These are phyloP conservation scores for Dunaliella primolecta DNA, from an alignment of 139 green algal genomes.

Conservation along the genomic window DNA sequence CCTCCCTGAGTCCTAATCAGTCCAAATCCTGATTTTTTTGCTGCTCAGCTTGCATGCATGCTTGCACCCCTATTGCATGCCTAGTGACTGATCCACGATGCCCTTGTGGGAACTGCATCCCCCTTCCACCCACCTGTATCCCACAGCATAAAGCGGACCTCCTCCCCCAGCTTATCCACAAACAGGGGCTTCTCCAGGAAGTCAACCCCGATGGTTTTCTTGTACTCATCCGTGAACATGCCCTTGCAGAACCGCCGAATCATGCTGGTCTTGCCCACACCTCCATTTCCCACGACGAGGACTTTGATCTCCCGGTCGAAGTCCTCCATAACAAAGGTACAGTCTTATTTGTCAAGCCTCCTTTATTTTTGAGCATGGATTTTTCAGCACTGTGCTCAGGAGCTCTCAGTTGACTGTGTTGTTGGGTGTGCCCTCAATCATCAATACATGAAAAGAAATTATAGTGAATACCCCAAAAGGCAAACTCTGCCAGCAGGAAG, in stretches of 20 bases:
- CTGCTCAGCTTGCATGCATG: no score
- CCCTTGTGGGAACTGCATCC: no score
- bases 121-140: slow-evolving; percentile 62
- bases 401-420: no score
- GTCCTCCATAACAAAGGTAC: slow-evolving; percentile 29
- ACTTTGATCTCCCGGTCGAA: slow-evolving; percentile 54
- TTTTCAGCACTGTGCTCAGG: no score
- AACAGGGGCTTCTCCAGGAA: slow-evolving; percentile 74
- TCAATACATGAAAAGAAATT: no score
- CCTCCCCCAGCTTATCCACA: slow-evolving; percentile 58
- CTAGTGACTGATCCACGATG: no score
- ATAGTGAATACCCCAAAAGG: background rate
- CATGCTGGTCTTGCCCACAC: slow-evolving; percentile 75
- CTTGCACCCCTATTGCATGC: no score
- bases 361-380: no score
- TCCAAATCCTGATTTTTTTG: no score
- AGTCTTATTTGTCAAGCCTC: background rate
- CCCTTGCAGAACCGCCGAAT: slow-evolving; percentile 70
- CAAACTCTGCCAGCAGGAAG: no score
- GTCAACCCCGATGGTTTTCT: slow-evolving; percentile 83
- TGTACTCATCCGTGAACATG: slow-evolving; percentile 70
- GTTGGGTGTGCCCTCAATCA: no score
- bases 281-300: slow-evolving; percentile 70
- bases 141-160: slow-evolving; percentile 76
- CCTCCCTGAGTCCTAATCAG: no score